Conservation (phyloP, 2,329 filamentous ascomycete genomes). For the Aspergillus oerlinghausenensis region DNA sequence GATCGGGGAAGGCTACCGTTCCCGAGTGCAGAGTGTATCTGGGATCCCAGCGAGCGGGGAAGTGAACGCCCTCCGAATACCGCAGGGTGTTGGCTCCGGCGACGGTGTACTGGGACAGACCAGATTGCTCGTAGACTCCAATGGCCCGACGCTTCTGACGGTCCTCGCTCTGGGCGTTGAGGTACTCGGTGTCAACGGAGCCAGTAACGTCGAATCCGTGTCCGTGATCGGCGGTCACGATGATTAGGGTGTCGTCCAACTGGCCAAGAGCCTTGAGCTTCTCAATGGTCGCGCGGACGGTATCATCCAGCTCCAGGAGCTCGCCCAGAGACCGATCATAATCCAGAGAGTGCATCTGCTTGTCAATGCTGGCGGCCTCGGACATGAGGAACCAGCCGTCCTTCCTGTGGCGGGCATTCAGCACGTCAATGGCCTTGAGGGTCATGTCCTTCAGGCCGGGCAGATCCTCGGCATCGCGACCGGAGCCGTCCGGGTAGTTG, state of each 20-base stretch:
- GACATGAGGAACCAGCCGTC: conserved; percentile 85
- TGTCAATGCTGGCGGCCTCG: conserved; percentile 80
- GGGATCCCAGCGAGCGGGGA: conserved; percentile 80
- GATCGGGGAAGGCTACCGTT: conserved; percentile 67
- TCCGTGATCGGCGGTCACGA: conserved; percentile 84
- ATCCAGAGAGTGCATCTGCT: conserved; percentile 82
- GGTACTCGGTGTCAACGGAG: conserved; percentile 73
- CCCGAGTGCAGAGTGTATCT: conserved; percentile 75
- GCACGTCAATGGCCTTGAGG: conserved; percentile 75
- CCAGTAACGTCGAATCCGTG: conserved; percentile 87
- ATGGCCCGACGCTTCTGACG: conserved; percentile 72
- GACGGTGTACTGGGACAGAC: conserved; percentile 69
- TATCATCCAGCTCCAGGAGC: conserved; percentile 80
- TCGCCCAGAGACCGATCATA: conserved; percentile 83
- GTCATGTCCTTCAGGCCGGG: conserved; percentile 88
- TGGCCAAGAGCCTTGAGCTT: conserved; percentile 63
- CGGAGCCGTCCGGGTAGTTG: conserved; percentile 65
- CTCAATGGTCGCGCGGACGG: conserved; percentile 67
- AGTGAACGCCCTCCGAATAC: conserved; percentile 70
- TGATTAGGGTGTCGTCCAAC: conserved; percentile 69
- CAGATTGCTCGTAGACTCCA: conserved; percentile 68
- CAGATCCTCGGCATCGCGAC: conserved; percentile 63
- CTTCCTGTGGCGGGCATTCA: conserved; percentile 60
- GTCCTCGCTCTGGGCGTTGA: conserved; percentile 59
- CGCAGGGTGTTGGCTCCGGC: conserved; percentile 53